These are phyloP conservation scores for Zygoascus tannicola DNA, from an alignment of 805 yeast genomes.

Conservation along the genomic window DNA sequence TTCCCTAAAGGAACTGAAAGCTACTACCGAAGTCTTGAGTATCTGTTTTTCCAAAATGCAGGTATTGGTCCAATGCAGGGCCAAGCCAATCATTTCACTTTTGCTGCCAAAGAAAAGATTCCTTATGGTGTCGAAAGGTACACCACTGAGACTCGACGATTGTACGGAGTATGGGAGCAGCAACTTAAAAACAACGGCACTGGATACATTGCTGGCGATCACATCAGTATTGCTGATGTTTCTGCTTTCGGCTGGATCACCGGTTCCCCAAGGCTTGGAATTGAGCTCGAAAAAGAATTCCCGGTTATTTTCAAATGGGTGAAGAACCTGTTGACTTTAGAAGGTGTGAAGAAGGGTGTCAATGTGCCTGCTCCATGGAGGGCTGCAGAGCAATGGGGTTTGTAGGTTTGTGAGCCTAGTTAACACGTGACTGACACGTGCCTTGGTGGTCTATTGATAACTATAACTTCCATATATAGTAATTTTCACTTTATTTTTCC, in stretches of 20 bases:
- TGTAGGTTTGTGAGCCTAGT: no score
- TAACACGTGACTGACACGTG: no score
- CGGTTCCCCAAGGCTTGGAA: conserved; percentile 9
- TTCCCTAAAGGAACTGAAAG: conserved; percentile 28
- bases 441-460: no score
- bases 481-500: no score
- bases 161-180: conserved; percentile 45
- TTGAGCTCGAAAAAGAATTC: conserved; percentile 22
- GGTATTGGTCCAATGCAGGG: conserved; percentile 58
- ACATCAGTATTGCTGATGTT: conserved; percentile 47
- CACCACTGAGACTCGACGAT: conserved; percentile 41
- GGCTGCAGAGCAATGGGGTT: background rate
- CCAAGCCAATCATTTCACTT: conserved; percentile 42
- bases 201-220: conserved; percentile 53
- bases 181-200: conserved; percentile 37
- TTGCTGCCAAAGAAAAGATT: conserved; percentile 40
- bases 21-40: conserved; percentile 11
- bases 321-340: conserved; percentile 80
- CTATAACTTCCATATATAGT: no score
- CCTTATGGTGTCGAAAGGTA: conserved; percentile 48
- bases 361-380: conserved; percentile 16
- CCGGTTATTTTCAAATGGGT: conserved; percentile 84
- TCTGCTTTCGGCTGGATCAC: conserved; percentile 41
- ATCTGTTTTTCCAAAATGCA: conserved; percentile 50
- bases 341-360: conserved; percentile 45